Evolutionary conservation across 306 rosid species (phyloP), one percentile per base, ranked within the genome.

Genomic region (Glycyrrhiza uralensis): DNA sequence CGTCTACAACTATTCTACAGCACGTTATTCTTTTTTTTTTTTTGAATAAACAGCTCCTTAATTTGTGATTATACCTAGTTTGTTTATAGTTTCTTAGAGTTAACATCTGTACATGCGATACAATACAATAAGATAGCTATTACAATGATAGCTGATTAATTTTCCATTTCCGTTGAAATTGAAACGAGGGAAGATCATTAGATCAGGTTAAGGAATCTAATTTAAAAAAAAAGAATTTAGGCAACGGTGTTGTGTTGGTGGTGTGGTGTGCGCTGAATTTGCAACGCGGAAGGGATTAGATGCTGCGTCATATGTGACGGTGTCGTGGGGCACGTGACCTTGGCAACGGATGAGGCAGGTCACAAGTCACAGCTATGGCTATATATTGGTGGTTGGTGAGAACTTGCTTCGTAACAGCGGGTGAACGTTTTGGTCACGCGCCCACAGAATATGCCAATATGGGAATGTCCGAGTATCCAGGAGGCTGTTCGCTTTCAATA

Each of bases 251-350:
- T 4, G n/a, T 9, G 3, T 7, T n/a, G n/a, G n/a, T n/a, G n/a
- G n/a, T n/a, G 56, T 28, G 57, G 66, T 17, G 14, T 13, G 9
- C 13, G 15, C 38, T 72, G 74, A 65, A 15, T 54, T 26, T 58
- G 47, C 26, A 38, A 36, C 51, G 78, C 62, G 51, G 15, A 54
- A 41, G 49, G 26, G 63, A 54, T 42, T 76, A 29, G 68, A 20
- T 29, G 74, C 68, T 55, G 51, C 4, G 75, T 67, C 80, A 76
- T 7, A 17, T 4, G 44, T 76, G 80, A 66, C 75, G 44, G 51
- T 57, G 80, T n/a, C 29, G 36, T 1, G 24, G 0, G 28, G 1
- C 56, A 55, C 44, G 56, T 38, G 66, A 71, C 29, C 1, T 17
- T 38, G 0, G 51, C 11, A 22, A 56, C 39, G 29, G 46, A 7